phyloP scores from a whole-genome alignment of 305 asterid species.

The Fraxinus dipetala region DNA sequence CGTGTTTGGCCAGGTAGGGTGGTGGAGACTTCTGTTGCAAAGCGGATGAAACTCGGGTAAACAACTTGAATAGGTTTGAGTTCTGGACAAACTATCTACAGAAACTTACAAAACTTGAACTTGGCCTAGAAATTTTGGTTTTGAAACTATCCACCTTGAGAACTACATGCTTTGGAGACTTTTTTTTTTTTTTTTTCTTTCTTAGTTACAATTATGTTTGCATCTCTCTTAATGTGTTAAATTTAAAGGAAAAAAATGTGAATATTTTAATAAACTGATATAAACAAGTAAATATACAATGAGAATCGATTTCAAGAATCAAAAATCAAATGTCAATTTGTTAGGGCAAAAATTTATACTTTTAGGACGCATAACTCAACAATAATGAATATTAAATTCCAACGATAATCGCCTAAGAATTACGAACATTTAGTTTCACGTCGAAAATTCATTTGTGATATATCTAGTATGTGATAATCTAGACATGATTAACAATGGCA shows the following conservation, averaged over 20 bases:
- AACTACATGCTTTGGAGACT: neutral
- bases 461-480: no score
- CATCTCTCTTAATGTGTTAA: neutral
- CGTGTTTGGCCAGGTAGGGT: neutral
- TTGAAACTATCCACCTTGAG: neutral
- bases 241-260: neutral
- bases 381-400: neutral
- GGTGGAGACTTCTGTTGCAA: conserved; percentile 18
- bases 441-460: neutral
- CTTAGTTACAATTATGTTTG: neutral
- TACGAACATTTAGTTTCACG: no score
- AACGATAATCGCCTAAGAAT: neutral
- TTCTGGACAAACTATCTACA: neutral
- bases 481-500: neutral
- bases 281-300: neutral
- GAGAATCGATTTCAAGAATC: neutral
- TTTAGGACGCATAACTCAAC: neutral
- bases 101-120: neutral
- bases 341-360: no score
- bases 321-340: neutral
- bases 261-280: no score
- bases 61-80: neutral
- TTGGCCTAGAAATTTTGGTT: neutral
- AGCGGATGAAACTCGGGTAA: conserved; percentile 20
- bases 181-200: neutral